These are phyloP conservation scores for Microsporum ferrugineum DNA, from an alignment of 2,329 filamentous ascomycete species.

Conservation along the genomic window DNA sequence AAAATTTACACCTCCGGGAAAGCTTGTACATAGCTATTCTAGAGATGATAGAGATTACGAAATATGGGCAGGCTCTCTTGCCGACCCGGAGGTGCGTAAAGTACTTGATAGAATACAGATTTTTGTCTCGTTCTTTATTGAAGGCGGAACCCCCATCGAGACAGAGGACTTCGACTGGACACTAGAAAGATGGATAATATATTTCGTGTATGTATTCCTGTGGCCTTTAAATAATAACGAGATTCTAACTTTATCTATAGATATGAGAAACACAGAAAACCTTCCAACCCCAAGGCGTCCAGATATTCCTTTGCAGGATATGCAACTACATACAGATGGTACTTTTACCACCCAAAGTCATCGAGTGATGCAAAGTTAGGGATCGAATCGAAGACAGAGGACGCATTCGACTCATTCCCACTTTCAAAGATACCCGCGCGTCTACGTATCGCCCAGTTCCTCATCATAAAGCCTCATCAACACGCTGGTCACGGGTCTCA, in stretches of 20 bases:
- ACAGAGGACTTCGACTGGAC: slow-evolving; percentile 61
- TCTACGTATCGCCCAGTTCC: slow-evolving; percentile 80
- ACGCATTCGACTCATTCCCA: slow-evolving; percentile 33
- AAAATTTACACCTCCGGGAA: slow-evolving; percentile 62
- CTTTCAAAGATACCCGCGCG: slow-evolving; percentile 59
- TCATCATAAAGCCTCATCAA: slow-evolving; percentile 82
- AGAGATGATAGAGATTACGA: slow-evolving; percentile 58
- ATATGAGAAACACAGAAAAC: slow-evolving; percentile 43
- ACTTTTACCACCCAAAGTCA: slow-evolving; percentile 45
- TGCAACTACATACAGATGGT: slow-evolving; percentile 81
- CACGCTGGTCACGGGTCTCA: slow-evolving; percentile 63
- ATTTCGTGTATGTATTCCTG: slow-evolving; percentile 53
- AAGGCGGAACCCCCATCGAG: slow-evolving; percentile 71
- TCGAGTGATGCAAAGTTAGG: slow-evolving; percentile 27
- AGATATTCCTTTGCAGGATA: slow-evolving; percentile 82
- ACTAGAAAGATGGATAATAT: slow-evolving; percentile 78
- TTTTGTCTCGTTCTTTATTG: slow-evolving; percentile 76
- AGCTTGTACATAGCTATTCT: slow-evolving; percentile 53
- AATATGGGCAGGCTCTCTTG: slow-evolving; percentile 69
- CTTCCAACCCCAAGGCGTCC: slow-evolving; percentile 37
- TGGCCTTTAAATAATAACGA: neutral
- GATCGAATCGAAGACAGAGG: slow-evolving; percentile 29
- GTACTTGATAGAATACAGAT: slow-evolving; percentile 74
- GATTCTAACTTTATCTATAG: slow-evolving; percentile 20
- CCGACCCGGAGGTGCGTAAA: slow-evolving; percentile 56